Conservation (phyloP, 169 alveolate species). For the Cryptosporidium meleagridis region DNA sequence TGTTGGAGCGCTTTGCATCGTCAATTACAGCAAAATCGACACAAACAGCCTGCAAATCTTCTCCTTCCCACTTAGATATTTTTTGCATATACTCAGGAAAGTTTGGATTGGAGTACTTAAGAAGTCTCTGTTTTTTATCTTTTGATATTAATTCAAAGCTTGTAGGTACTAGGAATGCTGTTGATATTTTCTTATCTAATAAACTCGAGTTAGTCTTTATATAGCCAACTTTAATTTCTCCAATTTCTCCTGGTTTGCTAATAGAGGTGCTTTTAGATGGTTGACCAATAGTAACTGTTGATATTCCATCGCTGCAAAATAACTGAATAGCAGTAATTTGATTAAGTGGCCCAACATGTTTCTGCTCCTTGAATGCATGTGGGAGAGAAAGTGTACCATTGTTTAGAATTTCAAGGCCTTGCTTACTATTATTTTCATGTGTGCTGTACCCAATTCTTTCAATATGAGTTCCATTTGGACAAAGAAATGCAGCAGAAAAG, state of each 20-base stretch:
- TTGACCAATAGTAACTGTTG: slow-evolving; percentile 57
- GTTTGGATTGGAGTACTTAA: slow-evolving; percentile 49
- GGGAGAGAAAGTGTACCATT: slow-evolving; percentile 56
- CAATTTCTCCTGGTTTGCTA: slow-evolving; percentile 59
- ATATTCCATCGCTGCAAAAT: slow-evolving; percentile 67
- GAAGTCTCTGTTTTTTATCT: background rate
- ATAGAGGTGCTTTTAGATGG: slow-evolving; percentile 44
- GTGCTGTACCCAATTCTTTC: slow-evolving; percentile 73
- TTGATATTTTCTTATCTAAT: background rate
- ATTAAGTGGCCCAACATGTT: slow-evolving; percentile 54
- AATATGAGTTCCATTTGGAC: slow-evolving; percentile 71
- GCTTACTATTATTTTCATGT: background rate
- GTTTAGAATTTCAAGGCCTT: slow-evolving; percentile 17
- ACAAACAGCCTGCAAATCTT: slow-evolving; percentile 46
- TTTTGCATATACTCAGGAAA: slow-evolving; percentile 46
- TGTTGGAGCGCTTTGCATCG: background rate
- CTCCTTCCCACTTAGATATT: slow-evolving; percentile 37
- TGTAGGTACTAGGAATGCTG: slow-evolving; percentile 23
- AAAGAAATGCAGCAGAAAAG: slow-evolving; percentile 55
- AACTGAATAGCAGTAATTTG: slow-evolving; percentile 46
- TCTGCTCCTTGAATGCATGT: slow-evolving; percentile 38
- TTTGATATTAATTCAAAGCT: slow-evolving; percentile 36
- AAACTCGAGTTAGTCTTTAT: slow-evolving; percentile 9
- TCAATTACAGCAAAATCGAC: slow-evolving; percentile 49
- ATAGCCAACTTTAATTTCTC: slow-evolving; percentile 55